Percentiles rank a stretch among this genome's conserved stretches.
These are phyloP conservation scores for Planoprotostelium fungivorum DNA, from an alignment of 78 protist genomes.

Conservation along the genomic window DNA sequence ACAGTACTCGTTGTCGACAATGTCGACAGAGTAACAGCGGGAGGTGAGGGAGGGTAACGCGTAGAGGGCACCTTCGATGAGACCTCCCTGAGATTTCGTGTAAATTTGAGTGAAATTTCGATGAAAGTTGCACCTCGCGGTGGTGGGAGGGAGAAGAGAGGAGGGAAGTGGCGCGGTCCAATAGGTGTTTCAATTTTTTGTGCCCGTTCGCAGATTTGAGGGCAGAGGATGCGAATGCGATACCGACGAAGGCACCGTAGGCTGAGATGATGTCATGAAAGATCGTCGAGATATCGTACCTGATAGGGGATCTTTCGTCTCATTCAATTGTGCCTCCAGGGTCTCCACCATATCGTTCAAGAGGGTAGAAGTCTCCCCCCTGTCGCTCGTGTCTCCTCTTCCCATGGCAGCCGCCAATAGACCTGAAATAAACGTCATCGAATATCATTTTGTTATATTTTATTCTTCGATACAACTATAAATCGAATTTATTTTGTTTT, in stretches of 20 bases:
- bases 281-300: background rate
- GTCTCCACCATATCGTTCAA: too few species aligned
- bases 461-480: too few species aligned
- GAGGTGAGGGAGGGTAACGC: background rate
- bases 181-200: background rate
- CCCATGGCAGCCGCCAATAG: too few species aligned
- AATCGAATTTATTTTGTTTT: too few species aligned
- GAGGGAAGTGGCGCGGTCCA: background rate
- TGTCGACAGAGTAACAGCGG: background rate
- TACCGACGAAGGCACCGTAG: background rate
- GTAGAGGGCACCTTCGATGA: background rate
- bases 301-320: background rate
- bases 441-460: too few species aligned
- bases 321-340: background rate
- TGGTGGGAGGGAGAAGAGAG: background rate
- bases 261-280: background rate
- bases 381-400: too few species aligned
- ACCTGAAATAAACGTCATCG: too few species aligned
- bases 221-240: background rate
- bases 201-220: background rate
- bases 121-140: background rate
- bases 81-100: background rate
- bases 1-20: background rate
- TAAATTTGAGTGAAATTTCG: background rate
- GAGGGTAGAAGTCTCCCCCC: too few species aligned